Evolutionary conservation across 2,329 filamentous ascomycete genomes (phyloP).

Genomic region (Taxawa tesnikishii): DNA sequence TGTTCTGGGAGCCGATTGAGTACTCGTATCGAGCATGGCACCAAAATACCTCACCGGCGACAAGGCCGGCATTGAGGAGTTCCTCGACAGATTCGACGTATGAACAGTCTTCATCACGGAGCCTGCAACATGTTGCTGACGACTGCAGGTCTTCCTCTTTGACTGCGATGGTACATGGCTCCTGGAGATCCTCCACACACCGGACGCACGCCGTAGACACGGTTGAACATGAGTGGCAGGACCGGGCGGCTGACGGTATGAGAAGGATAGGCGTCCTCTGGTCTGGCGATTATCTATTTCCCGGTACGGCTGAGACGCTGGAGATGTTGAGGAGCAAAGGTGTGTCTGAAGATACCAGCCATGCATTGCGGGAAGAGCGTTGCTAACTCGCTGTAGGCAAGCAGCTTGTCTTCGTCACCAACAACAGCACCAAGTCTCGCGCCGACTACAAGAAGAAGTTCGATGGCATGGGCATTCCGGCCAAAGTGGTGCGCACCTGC

Average conservation of each 20-base stretch:
- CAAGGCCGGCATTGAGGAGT: constrained; percentile 61
- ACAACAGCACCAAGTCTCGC: constrained; percentile 96
- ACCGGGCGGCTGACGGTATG: constrained; percentile 22
- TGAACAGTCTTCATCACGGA: constrained; percentile 28
- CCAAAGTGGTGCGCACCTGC: constrained; percentile 42
- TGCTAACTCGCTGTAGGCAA: too few relatives aligned
- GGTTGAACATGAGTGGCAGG: neutral
- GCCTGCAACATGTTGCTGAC: too few relatives aligned
- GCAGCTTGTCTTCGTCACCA: constrained; percentile 88
- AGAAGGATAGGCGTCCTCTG: constrained; percentile 72
- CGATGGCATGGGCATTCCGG: constrained; percentile 65
- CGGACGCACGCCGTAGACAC: too few relatives aligned
- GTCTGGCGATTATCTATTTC: constrained; percentile 86
- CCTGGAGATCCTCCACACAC: too few relatives aligned
- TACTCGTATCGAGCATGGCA: constrained; percentile 10
- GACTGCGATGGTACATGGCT: constrained; percentile 78
- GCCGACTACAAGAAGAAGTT: constrained; percentile 90
- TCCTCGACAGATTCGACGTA: constrained; percentile 80
- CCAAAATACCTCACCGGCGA: constrained; percentile 66
- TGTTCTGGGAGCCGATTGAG: too few relatives aligned
- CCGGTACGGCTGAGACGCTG: constrained; percentile 73
- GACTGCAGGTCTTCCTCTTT: constrained; percentile 68
- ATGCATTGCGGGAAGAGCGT: too few relatives aligned
- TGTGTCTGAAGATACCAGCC: constrained; percentile 28
- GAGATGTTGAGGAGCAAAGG: constrained; percentile 72